Evolutionary conservation across 805 yeast species (phyloP).

Genomic region (Kazachstania bromeliacearum): DNA sequence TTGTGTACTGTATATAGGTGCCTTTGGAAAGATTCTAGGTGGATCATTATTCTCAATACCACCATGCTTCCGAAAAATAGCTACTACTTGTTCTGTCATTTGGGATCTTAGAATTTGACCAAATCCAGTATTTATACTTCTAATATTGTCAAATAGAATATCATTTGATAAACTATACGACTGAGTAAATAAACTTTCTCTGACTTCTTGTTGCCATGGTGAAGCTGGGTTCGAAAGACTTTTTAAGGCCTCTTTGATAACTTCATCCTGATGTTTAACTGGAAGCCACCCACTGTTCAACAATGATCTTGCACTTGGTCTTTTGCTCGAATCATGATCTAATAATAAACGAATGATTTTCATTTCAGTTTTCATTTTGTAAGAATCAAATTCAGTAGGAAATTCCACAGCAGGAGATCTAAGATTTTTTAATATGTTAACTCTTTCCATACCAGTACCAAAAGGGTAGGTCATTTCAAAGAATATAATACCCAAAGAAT

Average conservation of each 20-base stretch:
- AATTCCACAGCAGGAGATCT: conserved; percentile 53
- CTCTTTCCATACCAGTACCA: conserved; percentile 92
- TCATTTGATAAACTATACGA: conserved; percentile 81
- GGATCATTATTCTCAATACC: conserved; percentile 67
- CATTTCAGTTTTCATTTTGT: conserved; percentile 47
- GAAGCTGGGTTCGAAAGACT: conserved; percentile 84
- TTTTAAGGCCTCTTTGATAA: conserved; percentile 78
- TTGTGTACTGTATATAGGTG: conserved; percentile 57
- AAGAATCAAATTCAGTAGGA: conserved; percentile 55
- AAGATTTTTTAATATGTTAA: conserved; percentile 54
- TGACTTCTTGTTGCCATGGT: conserved; percentile 88
- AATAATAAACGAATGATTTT: conserved; percentile 58
- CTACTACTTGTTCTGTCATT: conserved; percentile 50
- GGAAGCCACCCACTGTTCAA: conserved; percentile 79
- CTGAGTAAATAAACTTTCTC: conserved; percentile 76
- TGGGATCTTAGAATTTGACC: conserved; percentile 52
- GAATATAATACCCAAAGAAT: conserved; percentile 86
- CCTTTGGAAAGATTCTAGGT: conserved; percentile 70
- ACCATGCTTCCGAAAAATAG: conserved; percentile 70
- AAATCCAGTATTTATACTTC: conserved; percentile 25
- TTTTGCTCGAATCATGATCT: conserved; percentile 64
- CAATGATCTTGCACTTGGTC: conserved; percentile 75
- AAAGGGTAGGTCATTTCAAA: conserved; percentile 88
- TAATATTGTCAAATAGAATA: conserved; percentile 59
- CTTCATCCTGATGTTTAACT: conserved; percentile 80